These are phyloP conservation scores for Lepidium africanum DNA, from an alignment of 345 rosid species.

Conservation along the genomic window DNA sequence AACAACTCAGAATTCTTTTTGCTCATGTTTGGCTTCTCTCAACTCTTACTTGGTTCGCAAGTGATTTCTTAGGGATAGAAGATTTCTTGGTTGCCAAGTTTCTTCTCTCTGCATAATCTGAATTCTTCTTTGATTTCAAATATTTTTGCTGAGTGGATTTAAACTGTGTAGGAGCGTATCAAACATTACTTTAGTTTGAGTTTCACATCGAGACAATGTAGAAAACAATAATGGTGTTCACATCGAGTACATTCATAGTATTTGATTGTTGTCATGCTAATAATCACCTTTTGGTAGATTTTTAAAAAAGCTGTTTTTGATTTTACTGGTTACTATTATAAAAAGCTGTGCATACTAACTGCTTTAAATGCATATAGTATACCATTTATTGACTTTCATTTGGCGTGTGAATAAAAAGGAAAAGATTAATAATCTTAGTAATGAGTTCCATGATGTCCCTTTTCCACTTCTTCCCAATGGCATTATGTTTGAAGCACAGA, in stretches of 20 bases:
- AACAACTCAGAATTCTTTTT: not conserved
- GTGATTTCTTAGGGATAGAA: not conserved
- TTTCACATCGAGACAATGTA: not conserved
- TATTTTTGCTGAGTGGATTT: not conserved
- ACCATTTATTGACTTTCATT: too few species aligned
- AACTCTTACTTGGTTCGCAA: not conserved
- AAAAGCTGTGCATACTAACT: conserved; percentile 3
- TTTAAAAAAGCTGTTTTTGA: not conserved
- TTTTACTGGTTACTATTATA: not conserved
- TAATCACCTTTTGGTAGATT: not conserved
- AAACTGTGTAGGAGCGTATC: not conserved
- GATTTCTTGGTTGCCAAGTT: not conserved
- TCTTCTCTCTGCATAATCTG: too few species aligned
- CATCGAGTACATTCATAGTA: not conserved
- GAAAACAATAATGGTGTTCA: not conserved
- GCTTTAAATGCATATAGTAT: not conserved
- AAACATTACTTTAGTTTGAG: not conserved
- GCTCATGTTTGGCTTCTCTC: not conserved
- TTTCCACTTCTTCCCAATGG: too few species aligned
- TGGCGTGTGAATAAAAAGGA: conserved; percentile 17
- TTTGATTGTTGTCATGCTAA: not conserved
- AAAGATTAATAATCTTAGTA: too few species aligned
- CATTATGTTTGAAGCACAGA: too few species aligned
- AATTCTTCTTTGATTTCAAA: not conserved
- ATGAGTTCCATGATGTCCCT: too few species aligned